Evolutionary conservation across 2,329 filamentous ascomycete species (phyloP).

Genomic region (Orbilia oligospora): DNA sequence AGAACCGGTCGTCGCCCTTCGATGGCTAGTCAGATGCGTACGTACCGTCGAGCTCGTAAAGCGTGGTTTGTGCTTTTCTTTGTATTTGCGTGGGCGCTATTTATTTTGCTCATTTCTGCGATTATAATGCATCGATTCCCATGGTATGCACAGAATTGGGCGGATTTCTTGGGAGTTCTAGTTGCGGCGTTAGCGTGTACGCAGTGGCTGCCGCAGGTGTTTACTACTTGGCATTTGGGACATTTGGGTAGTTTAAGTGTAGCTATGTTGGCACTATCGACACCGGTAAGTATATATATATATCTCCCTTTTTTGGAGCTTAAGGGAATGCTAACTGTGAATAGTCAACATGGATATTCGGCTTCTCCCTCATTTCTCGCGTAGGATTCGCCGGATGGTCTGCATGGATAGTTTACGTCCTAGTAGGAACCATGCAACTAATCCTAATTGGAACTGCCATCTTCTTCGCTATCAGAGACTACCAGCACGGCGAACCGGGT

Average conservation of each 20-base stretch:
- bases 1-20: slow-evolving; percentile 63
- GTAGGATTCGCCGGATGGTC: slow-evolving; percentile 62
- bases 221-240: slow-evolving; percentile 60
- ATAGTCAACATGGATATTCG: slow-evolving; percentile 65
- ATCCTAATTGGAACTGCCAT: slow-evolving; percentile 61
- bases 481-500: slow-evolving; percentile 51
- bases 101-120: slow-evolving; percentile 60
- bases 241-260: slow-evolving; percentile 62
- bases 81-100: slow-evolving; percentile 59
- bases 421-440: slow-evolving; percentile 62
- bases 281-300: slow-evolving; percentile 31
- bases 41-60: slow-evolving; percentile 63
- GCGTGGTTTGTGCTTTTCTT: slow-evolving; percentile 63
- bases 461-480: slow-evolving; percentile 59
- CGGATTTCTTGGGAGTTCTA: slow-evolving; percentile 60
- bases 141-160: slow-evolving; percentile 61
- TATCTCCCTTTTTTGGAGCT: neutral
- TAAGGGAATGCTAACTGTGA: neutral
- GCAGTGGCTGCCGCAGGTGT: slow-evolving; percentile 62
- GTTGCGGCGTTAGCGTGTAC: slow-evolving; percentile 62
- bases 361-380: slow-evolving; percentile 58
- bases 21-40: slow-evolving; percentile 63
- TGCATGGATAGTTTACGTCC: slow-evolving; percentile 62
- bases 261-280: slow-evolving; percentile 50
- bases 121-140: slow-evolving; percentile 58